These are phyloP conservation scores for Tylopilus sp. DNA, from an alignment of 768 basidiomycete species.

Conservation along the genomic window DNA sequence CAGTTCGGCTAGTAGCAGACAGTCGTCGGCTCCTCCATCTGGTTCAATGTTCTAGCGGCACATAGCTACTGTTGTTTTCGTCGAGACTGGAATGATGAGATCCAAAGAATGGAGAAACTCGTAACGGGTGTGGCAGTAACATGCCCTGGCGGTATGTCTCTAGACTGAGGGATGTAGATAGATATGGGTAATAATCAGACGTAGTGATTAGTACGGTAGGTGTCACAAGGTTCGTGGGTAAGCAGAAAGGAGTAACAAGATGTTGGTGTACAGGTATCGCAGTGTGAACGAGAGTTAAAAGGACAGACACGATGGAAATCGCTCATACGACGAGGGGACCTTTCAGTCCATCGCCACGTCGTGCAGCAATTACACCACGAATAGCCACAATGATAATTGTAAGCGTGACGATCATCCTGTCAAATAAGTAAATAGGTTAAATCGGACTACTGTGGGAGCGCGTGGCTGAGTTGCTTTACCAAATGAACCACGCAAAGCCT, in stretches of 20 bases:
- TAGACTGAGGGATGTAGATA: background rate
- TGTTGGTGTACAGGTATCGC: conserved; percentile 16
- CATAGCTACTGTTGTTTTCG: too few relatives aligned
- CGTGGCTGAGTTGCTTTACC: conserved; percentile 35
- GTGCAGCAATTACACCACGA: conserved; percentile 55
- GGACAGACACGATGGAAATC: background rate
- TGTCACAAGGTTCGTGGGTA: conserved; percentile 6
- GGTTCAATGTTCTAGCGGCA: too few relatives aligned
- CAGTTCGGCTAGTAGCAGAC: too few relatives aligned
- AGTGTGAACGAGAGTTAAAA: conserved; percentile 3
- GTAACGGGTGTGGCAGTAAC: too few relatives aligned
- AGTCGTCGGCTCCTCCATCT: too few relatives aligned
- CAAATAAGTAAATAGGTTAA: background rate
- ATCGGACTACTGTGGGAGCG: background rate
- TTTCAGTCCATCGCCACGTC: conserved; percentile 64
- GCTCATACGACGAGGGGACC: conserved; percentile 47
- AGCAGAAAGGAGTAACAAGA: background rate
- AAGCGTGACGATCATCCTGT: conserved; percentile 68
- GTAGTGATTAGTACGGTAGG: background rate
- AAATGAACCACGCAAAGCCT: conserved; percentile 73
- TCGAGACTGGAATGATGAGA: too few relatives aligned
- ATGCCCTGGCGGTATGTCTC: too few relatives aligned
- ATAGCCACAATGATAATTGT: conserved; percentile 54
- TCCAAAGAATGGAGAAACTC: too few relatives aligned
- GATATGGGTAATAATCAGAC: background rate